Evolutionary conservation across 148 eudicot genomes (phyloP).

Genomic region (Arctostaphylos glauca): DNA sequence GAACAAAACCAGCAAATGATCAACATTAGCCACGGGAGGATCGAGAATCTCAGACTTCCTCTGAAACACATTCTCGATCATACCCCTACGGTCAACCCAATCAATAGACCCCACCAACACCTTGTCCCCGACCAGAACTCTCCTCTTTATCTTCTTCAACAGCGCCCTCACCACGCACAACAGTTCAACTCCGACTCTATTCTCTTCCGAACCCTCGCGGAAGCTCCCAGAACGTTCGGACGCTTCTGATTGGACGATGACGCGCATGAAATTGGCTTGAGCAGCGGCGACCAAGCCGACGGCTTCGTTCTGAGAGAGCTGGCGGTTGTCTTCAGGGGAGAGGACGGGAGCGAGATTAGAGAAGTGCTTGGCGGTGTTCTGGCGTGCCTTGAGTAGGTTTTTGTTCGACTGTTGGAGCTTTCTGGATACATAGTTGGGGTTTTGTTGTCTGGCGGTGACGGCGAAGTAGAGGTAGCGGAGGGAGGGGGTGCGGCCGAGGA

Average conservation of each 20-base stretch:
- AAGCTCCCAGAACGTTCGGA: conserved; percentile 19
- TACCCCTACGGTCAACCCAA: conserved; percentile 81
- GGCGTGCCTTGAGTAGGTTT: conserved; percentile 43
- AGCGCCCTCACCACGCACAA: conserved; percentile 82
- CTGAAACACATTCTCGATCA: conserved; percentile 82
- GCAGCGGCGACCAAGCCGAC: conserved; percentile 68
- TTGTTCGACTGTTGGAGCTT: conserved; percentile 40
- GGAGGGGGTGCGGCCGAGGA: conserved; percentile 36
- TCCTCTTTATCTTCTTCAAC: conserved; percentile 90
- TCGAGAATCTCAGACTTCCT: conserved; percentile 61
- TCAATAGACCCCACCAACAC: conserved; percentile 86
- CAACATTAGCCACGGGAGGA: conserved; percentile 94
- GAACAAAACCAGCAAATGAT: conserved; percentile 73
- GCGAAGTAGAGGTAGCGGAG: conserved; percentile 25
- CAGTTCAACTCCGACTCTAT: conserved; percentile 44
- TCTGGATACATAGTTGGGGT: conserved; percentile 25
- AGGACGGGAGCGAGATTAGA: conserved; percentile 44
- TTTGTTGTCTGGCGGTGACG: conserved; percentile 33
- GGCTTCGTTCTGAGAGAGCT: conserved; percentile 60
- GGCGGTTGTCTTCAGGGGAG: conserved; percentile 29
- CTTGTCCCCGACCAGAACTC: conserved; percentile 85
- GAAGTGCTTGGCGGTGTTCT: conserved; percentile 33
- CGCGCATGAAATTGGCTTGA: conserved; percentile 98
- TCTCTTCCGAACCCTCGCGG: conserved; percentile 7
- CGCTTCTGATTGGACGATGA: conserved; percentile 38